These are phyloP conservation scores for Neonectria coccinea DNA, from an alignment of 2,329 filamentous ascomycete genomes.

Conservation along the genomic window DNA sequence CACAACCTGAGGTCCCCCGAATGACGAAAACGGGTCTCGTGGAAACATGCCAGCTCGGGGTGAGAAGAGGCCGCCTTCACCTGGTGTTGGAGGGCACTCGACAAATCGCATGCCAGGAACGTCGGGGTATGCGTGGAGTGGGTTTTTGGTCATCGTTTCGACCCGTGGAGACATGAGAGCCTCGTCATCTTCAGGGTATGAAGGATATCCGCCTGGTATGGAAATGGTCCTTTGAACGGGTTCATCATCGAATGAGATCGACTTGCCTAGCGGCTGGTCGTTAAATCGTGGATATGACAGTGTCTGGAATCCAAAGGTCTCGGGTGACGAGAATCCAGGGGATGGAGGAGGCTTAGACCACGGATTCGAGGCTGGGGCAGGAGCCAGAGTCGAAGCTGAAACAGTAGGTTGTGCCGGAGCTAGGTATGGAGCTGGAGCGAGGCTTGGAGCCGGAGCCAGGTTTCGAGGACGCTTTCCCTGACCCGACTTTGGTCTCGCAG, in stretches of 20 bases:
- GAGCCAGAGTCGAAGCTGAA: slow-evolving; percentile 20
- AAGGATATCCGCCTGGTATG: slow-evolving; percentile 47
- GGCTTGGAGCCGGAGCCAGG: slow-evolving; percentile 27
- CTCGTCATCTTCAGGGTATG: slow-evolving; percentile 60
- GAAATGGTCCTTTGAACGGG: slow-evolving; percentile 52
- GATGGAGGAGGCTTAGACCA: slow-evolving; percentile 57
- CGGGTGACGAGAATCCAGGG: slow-evolving; percentile 57
- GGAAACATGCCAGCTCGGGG: slow-evolving; percentile 65
- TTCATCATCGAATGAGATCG: slow-evolving; percentile 27
- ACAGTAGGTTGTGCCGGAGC: slow-evolving; percentile 35
- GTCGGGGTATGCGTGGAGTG: slow-evolving; percentile 63
- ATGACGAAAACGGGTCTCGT: slow-evolving; percentile 64
- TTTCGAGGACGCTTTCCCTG: slow-evolving; percentile 32
- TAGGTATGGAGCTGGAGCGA: slow-evolving; percentile 3
- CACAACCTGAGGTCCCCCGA: slow-evolving; percentile 62
- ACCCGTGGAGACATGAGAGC: slow-evolving; percentile 77
- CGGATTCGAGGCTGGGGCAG: slow-evolving; percentile 24
- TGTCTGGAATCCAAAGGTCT: slow-evolving; percentile 58
- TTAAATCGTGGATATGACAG: slow-evolving; percentile 47
- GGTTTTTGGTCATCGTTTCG: slow-evolving; percentile 78
- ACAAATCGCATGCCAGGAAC: slow-evolving; percentile 64
- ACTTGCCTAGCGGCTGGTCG: slow-evolving; percentile 25
- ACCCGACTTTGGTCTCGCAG: slow-evolving; percentile 53
- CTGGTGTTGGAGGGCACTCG: slow-evolving; percentile 64
- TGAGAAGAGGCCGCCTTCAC: slow-evolving; percentile 65